Evolutionary conservation across 2,329 filamentous ascomycete genomes (phyloP).

Genomic region (Mollisiaceae sp.): DNA sequence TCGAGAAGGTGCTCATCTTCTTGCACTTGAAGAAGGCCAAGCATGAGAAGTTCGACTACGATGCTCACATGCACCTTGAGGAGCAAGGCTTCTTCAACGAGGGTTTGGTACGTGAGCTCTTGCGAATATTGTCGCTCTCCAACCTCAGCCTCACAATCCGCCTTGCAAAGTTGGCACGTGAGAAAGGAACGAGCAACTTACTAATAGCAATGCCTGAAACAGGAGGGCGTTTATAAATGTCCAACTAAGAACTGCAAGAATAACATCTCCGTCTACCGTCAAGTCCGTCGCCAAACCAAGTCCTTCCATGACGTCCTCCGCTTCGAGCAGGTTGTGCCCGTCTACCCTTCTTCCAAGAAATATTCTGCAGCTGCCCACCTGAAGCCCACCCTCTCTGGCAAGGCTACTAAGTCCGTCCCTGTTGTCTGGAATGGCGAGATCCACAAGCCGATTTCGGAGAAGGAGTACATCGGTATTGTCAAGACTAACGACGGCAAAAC

Average conservation of each 20-base stretch:
- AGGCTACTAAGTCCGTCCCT: background rate
- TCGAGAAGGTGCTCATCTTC: background rate
- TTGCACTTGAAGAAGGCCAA: constrained; percentile 1
- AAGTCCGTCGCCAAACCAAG: constrained; percentile 4
- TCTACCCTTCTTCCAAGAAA: background rate
- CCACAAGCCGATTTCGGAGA: background rate
- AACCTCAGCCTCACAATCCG: background rate
- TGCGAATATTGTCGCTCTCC: background rate
- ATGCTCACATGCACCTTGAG: constrained; percentile 7
- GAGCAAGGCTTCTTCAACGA: constrained; percentile 2
- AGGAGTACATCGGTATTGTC: background rate
- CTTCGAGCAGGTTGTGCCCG: constrained; percentile 1
- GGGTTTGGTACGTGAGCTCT: constrained; percentile 1
- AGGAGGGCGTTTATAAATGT: constrained; percentile 6
- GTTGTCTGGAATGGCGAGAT: constrained; percentile 3
- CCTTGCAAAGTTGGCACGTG: background rate
- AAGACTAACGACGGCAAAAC: background rate
- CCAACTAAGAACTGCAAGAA: constrained; percentile 7
- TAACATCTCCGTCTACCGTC: constrained; percentile 4
- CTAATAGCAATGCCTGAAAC: background rate
- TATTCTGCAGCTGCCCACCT: background rate
- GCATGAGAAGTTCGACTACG: constrained; percentile 2
- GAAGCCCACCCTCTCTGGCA: background rate
- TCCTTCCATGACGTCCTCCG: constrained; percentile 4
- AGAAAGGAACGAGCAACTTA: background rate